These are phyloP conservation scores for Aspergillus terreus DNA, from an alignment of 2,329 filamentous ascomycete species.

Conservation along the genomic window DNA sequence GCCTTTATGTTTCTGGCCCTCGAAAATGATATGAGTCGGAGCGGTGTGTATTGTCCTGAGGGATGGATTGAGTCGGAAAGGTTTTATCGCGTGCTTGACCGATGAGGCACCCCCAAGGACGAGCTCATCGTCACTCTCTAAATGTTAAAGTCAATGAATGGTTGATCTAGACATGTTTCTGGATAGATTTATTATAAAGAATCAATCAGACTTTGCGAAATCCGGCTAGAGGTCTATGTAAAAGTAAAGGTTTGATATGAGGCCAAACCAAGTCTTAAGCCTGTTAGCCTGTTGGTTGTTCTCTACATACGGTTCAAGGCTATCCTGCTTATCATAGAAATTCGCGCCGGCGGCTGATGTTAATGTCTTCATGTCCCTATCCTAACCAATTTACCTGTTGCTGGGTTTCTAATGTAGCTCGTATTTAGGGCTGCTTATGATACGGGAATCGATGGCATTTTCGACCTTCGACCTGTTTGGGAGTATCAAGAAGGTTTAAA, in stretches of 20 bases:
- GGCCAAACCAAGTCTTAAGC: not conserved
- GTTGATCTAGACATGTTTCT: not conserved
- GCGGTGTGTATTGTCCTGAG: conserved; percentile 12
- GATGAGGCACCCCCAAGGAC: not conserved
- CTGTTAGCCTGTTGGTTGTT: not conserved
- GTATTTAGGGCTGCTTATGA: too few relatives aligned
- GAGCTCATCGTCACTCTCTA: not conserved
- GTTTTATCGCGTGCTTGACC: not conserved
- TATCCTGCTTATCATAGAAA: not conserved
- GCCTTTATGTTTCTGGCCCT: conserved; percentile 15
- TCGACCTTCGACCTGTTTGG: too few relatives aligned
- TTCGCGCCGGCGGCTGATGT: too few relatives aligned
- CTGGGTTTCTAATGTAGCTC: not conserved
- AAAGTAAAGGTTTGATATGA: not conserved
- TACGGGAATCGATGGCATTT: too few relatives aligned
- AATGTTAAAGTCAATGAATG: not conserved
- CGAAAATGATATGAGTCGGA: conserved; percentile 2
- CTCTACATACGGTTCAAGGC: not conserved
- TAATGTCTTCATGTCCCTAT: too few relatives aligned
- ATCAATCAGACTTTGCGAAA: not conserved
- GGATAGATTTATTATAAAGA: not conserved
- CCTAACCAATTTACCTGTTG: not conserved
- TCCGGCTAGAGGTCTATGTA: not conserved
- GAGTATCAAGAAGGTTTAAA: too few relatives aligned
- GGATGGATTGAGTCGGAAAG: conserved; percentile 10